Base-by-base conservation (phyloP, 2,329 filamentous ascomycete species). In the Xylariaceae sp. region DNA sequence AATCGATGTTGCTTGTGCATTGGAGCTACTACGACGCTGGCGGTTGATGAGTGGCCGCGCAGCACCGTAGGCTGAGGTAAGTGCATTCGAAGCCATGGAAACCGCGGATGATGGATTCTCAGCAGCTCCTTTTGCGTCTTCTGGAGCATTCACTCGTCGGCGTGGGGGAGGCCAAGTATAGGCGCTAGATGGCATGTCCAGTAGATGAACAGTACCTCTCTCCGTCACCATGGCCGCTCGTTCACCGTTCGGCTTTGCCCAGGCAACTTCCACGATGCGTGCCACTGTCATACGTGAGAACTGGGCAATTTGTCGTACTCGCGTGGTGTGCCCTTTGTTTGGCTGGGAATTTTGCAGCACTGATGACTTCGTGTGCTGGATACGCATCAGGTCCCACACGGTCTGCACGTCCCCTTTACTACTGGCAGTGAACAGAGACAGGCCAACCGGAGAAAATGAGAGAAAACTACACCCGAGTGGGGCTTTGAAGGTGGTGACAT, bases 231-330 rank as follows among this genome's bases (percentile, higher is more conserved):
- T 83, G 2, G 90, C 91, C 30, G 94, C 69, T 44, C 87, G 83
- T 59, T 95, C 87, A 17, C 87, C 88, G 42, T 83, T 83, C 3
- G 87, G 87, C 41, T 79, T 77, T 2, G 85, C 85, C 93, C 93
- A 98, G 3, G 83, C 81, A 32, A 95, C 87, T 57, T 96, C 91
- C 17, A 96, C 79, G 41, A 97, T 88, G 40, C 87, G 86, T 3
- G 93, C 89, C 37, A 91, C 85, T 2, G 91, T 97, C 78, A 96
- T 85, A 31, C 93, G 83, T 16, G 88, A 87, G 59, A 95, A 96
- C 45, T 90, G 82, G 7, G 89, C 88, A 45, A 96, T 75, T 61
- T 95, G 88, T 36, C 89, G 83, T 24, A 96, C 87, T 42, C 78
- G 72, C 4, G 77, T 76, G 0, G 78, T 73, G 13, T 64, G 62